A percentile compares a stretch with the other conserved stretches of the same genome.
Conservation (phyloP, 179 eudicot genomes). For the Drosera spatulata region DNA sequence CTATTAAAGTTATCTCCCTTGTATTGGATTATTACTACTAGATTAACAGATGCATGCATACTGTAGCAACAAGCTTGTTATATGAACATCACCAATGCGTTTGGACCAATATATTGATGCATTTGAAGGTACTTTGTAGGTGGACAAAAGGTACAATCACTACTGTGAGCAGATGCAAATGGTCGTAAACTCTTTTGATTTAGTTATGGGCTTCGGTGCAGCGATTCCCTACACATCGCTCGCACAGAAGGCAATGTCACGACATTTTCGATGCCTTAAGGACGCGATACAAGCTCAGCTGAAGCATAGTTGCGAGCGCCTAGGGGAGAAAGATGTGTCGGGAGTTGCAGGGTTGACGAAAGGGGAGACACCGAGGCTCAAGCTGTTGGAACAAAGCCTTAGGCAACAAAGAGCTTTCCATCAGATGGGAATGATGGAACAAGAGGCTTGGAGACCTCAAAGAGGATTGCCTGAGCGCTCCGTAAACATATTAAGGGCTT, state of each 20-base stretch:
- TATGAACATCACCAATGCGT: too few species aligned
- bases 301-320: conserved; percentile 59
- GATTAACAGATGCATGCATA: too few species aligned
- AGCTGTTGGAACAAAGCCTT: conserved; percentile 61
- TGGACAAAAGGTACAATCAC: conserved; percentile 76
- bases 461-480: conserved; percentile 92
- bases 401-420: conserved; percentile 89
- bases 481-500: conserved; percentile 55
- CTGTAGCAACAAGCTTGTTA: too few species aligned
- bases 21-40: too few species aligned
- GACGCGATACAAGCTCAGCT: conserved; percentile 68
- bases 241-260: conserved; percentile 95
- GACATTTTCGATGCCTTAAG: conserved; percentile 83
- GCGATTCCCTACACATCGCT: conserved; percentile 73
- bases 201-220: conserved; percentile 80
- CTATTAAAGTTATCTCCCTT: too few species aligned
- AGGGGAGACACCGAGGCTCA: conserved; percentile 92
- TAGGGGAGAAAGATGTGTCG: conserved; percentile 75
- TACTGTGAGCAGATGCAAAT: conserved; percentile 94
- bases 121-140: conserved; percentile 21
- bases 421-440: conserved; percentile 95
- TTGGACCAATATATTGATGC: too few species aligned
- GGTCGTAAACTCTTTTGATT: conserved; percentile 89
- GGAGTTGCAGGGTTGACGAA: conserved; percentile 63
- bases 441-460: conserved; percentile 97